Conservation (phyloP, 768 basidiomycete genomes). For the Boletus sensibilis region DNA sequence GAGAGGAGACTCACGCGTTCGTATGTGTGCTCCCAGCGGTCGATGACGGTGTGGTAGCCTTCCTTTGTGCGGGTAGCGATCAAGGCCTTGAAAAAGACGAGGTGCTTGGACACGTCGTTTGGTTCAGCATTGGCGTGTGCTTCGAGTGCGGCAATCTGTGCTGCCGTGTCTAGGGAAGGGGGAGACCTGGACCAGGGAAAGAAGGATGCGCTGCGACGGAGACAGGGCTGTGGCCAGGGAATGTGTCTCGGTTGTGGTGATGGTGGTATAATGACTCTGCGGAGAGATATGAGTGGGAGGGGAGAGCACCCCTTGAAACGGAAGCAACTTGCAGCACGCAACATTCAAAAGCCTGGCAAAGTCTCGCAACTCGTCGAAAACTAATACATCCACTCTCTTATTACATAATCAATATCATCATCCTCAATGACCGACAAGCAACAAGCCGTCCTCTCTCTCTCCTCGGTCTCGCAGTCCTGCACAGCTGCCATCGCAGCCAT, state of each 20-base stretch:
- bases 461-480: constrained; percentile 19
- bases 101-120: constrained; percentile 65
- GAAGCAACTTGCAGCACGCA: not conserved
- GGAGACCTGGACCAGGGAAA: constrained; percentile 39
- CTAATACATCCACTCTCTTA: too few species aligned
- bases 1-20: constrained; percentile 64
- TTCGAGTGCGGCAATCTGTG: constrained; percentile 70
- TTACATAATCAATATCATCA: constrained; percentile 17
- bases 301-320: not conserved
- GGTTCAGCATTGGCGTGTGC: constrained; percentile 75
- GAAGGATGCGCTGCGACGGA: constrained; percentile 28
- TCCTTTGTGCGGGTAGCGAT: constrained; percentile 61
- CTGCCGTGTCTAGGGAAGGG: constrained; percentile 65
- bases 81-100: constrained; percentile 67
- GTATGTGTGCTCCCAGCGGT: constrained; percentile 79
- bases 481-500: constrained; percentile 16
- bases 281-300: not conserved
- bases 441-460: constrained; percentile 9
- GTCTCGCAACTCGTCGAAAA: too few species aligned
- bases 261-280: not conserved
- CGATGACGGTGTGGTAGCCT: constrained; percentile 70
- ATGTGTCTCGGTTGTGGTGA: constrained; percentile 28
- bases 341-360: too few species aligned
- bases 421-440: constrained; percentile 37
- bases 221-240: constrained; percentile 28